These are phyloP conservation scores for Cytospora paraplurivora DNA, from an alignment of 2,329 filamentous ascomycete genomes.

Conservation along the genomic window DNA sequence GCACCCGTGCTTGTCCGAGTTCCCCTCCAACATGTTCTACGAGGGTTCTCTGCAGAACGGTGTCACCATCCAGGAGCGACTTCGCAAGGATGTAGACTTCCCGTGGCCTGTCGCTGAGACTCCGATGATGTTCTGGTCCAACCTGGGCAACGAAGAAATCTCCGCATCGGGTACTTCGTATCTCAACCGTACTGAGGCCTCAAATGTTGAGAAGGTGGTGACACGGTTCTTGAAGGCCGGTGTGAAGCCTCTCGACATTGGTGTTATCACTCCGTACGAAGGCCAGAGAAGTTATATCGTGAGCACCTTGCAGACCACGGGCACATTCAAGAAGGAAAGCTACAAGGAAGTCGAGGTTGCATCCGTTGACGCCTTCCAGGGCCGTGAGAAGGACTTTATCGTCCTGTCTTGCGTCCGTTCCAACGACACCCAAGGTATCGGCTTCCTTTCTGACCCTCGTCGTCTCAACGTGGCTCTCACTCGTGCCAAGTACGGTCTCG, in stretches of 20 bases:
- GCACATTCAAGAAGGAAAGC: slow-evolving; percentile 95
- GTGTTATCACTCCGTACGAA: slow-evolving; percentile 98
- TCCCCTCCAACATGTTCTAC: slow-evolving; percentile 99
- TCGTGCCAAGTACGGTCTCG: slow-evolving; percentile 92
- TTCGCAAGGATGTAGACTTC: slow-evolving; percentile 94
- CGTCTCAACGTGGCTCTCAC: slow-evolving; percentile 97
- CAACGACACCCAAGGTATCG: slow-evolving; percentile 98
- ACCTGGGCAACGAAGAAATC: slow-evolving; percentile 95
- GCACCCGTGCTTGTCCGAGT: slow-evolving; percentile 96
- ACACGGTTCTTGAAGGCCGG: slow-evolving; percentile 98
- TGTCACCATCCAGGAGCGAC: slow-evolving; percentile 83
- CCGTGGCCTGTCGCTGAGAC: slow-evolving; percentile 93
- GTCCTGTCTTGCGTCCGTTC: slow-evolving; percentile 96
- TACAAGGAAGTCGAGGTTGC: slow-evolving; percentile 99
- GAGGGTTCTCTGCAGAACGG: slow-evolving; percentile 96
- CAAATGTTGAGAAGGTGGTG: slow-evolving; percentile 97
- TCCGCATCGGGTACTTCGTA: slow-evolving; percentile 97
- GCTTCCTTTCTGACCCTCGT: slow-evolving; percentile 95
- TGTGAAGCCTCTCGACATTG: slow-evolving; percentile 90
- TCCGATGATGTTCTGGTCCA: slow-evolving; percentile 99
- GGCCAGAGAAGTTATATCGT: slow-evolving; percentile 98
- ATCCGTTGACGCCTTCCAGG: slow-evolving; percentile 97
- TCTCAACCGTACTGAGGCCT: slow-evolving; percentile 93
- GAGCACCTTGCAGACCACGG: slow-evolving; percentile 98
- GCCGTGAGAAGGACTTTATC: slow-evolving; percentile 98